Evolutionary conservation across 441 rosid genomes (phyloP), one percentile per base, ranked within the genome.

Genomic region (Hypseocharis bilobata): DNA sequence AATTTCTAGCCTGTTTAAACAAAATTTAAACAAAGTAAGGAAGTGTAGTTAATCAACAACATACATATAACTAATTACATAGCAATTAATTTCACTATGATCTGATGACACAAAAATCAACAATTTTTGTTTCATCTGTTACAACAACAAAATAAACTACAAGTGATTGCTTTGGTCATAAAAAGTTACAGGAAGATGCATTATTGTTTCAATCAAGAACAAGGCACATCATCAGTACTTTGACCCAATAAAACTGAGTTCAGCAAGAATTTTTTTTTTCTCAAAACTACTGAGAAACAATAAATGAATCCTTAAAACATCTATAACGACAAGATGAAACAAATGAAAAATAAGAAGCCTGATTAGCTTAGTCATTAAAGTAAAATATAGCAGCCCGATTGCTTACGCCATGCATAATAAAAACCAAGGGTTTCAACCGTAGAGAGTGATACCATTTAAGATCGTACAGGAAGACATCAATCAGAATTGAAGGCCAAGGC

Each of bases 1-100:
- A 94, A 80, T 94, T 94, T 76, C 96, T 86, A 70, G 96, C 99
- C 99, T 91, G 98, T 80, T 70, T 60, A 57, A 73, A 66, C 28
- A 42, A 70, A 42, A 29, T 64, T 20, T 30, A 27, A 52, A n/a
- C 34, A 32, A 49, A 49, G 61, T 11, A 45, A 63, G 51, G 26
- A 19, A 59, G 36, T 6, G n/a, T 17, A 34, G 13, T 59, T 22
- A 14, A 13, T 38, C 1, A 42, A 42, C 47, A 22, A 22, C 26
- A 6, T 22, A 49, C 3, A 49, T 25, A 49, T 20, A 49, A 49
- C 3, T 49, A 49, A 20, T 26, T 49, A 3, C 13, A 49, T 4
- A 49, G 20, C 20, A 25, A 49, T 49, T 49, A 6, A 6, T 2
- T 20, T 19, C 10, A 34, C 56, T 1, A 22, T 22, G 11, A 49